Conservation (phyloP, 768 basidiomycete species). For the Piloderma croceum region DNA sequence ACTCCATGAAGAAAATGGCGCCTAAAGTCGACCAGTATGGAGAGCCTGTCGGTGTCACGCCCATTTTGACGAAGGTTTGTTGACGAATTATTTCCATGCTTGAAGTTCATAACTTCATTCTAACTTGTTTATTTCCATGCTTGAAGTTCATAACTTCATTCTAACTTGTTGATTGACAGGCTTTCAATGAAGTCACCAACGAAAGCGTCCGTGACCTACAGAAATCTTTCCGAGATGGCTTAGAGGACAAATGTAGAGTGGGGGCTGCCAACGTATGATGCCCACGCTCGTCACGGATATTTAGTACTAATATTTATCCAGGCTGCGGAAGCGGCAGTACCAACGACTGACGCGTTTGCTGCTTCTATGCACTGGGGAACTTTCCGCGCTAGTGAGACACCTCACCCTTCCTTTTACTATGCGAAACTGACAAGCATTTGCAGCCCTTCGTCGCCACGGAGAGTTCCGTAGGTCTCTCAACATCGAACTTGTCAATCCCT, state of each 20-base stretch:
- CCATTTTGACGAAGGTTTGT: slow-evolving; percentile 37
- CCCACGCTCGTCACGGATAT: background rate
- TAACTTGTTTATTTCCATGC: slow-evolving; percentile 28
- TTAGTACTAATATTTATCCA: slow-evolving; percentile 10
- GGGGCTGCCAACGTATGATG: slow-evolving; percentile 45
- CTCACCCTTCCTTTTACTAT: background rate
- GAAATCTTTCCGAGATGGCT: slow-evolving; percentile 43
- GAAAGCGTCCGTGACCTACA: slow-evolving; percentile 43
- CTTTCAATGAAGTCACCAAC: slow-evolving; percentile 41
- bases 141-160: too few relatives aligned
- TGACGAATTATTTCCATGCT: background rate
- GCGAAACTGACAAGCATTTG: slow-evolving; percentile 20
- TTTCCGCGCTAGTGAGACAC: slow-evolving; percentile 48
- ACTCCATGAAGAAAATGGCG: slow-evolving; percentile 29
- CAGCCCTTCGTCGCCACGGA: slow-evolving; percentile 49
- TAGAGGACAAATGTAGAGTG: slow-evolving; percentile 52
- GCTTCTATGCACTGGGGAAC: slow-evolving; percentile 55
- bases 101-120: too few relatives aligned
- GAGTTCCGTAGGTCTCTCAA: slow-evolving; percentile 56
- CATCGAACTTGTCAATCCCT: slow-evolving; percentile 49
- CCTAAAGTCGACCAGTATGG: slow-evolving; percentile 40
- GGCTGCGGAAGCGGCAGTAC: slow-evolving; percentile 41
- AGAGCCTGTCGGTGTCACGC: slow-evolving; percentile 40
- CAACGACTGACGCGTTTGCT: slow-evolving; percentile 45
- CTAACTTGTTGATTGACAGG: slow-evolving; percentile 25